Conservation (phyloP, 2,329 filamentous ascomycete species). For the Aspergillus tubingensis region DNA sequence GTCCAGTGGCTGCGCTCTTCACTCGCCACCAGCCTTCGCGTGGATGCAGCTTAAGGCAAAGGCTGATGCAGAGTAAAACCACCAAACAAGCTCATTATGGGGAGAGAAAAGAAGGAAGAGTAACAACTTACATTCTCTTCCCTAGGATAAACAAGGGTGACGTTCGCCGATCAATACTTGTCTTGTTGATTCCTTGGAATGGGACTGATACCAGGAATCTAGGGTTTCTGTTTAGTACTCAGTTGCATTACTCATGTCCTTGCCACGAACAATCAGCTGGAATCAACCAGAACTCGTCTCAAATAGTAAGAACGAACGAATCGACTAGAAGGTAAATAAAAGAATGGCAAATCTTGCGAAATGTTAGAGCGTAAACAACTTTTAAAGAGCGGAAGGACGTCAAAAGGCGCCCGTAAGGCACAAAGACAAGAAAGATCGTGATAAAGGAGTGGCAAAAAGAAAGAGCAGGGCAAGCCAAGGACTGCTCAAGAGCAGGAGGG, state of each 20-base stretch:
- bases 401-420: slow-evolving; percentile 12
- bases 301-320: neutral
- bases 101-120: neutral
- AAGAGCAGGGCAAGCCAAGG: neutral
- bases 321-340: neutral
- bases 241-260: neutral
- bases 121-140: slow-evolving; percentile 2
- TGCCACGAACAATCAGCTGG: slow-evolving; percentile 2
- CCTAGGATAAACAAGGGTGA: neutral
- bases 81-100: neutral
- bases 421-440: slow-evolving; percentile 1
- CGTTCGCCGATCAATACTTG: neutral
- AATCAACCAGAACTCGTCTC: slow-evolving; percentile 14
- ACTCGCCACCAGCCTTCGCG: slow-evolving; percentile 9
- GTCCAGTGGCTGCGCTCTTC: slow-evolving; percentile 5
- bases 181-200: neutral
- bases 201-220: slow-evolving; percentile 9
- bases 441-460: slow-evolving; percentile 5
- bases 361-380: neutral
- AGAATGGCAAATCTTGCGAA: neutral
- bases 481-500: neutral
- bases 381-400: slow-evolving; percentile 15
- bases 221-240: slow-evolving; percentile 4
- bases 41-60: neutral
- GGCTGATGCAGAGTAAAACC: neutral